phyloP scores from a whole-genome alignment of 2,329 filamentous ascomycete genomes.

The Cladosporium sp. region DNA sequence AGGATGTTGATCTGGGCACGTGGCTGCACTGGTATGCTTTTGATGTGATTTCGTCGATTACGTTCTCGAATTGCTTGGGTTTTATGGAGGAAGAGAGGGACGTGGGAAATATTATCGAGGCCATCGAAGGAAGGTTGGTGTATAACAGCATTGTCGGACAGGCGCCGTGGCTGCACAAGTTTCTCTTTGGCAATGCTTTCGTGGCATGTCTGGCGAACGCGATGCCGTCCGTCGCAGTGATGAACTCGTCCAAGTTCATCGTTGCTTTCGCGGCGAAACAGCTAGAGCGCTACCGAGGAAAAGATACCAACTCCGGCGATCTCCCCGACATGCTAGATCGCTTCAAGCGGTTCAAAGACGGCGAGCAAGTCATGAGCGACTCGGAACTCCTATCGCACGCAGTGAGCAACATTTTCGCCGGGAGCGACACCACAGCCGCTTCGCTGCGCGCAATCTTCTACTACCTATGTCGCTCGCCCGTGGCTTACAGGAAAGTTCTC shows the following conservation, averaged over 20 bases:
- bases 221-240: conserved; percentile 15
- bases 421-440: conserved; percentile 40
- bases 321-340: conserved; percentile 22
- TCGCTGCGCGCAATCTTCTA: conserved; percentile 39
- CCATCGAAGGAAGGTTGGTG: conserved; percentile 15
- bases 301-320: conserved; percentile 2
- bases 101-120: conserved; percentile 13
- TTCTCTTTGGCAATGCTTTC: conserved; percentile 21
- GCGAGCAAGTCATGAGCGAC: conserved; percentile 21
- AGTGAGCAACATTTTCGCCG: conserved; percentile 47
- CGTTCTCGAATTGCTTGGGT: conserved; percentile 19
- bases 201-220: conserved; percentile 15
- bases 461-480: conserved; percentile 33
- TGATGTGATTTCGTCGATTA: conserved; percentile 24
- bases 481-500: conserved; percentile 31
- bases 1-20: conserved; percentile 20
- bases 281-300: conserved; percentile 19
- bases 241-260: conserved; percentile 22
- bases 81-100: conserved; percentile 21
- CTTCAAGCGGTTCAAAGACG: conserved; percentile 22
- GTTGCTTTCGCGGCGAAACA: conserved; percentile 21
- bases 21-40: conserved; percentile 25
- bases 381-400: conserved; percentile 19
- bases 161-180: conserved; percentile 19
- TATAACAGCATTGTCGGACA: conserved; percentile 24